Percentiles rank a stretch among this genome's conserved stretches.
Conservation (phyloP, 2,329 filamentous ascomycete genomes). For the Tolypocladium ovalisporum region DNA sequence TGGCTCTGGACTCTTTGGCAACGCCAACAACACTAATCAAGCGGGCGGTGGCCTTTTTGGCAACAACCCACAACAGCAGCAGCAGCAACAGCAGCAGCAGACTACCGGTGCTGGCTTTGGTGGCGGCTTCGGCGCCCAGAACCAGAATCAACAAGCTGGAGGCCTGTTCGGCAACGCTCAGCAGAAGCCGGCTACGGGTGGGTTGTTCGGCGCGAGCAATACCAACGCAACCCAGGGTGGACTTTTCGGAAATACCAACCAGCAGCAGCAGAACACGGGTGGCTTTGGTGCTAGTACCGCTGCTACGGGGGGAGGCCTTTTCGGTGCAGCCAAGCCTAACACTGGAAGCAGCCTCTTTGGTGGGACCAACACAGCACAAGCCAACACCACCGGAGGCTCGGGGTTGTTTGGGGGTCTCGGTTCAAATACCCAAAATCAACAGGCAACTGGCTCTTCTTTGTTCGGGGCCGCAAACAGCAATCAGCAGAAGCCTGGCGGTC, state of each 20-base stretch:
- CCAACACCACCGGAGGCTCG: constrained; percentile 23
- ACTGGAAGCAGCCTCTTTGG: constrained; percentile 30
- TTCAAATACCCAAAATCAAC: constrained; percentile 23
- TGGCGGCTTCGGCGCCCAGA: constrained; percentile 25
- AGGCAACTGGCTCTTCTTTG: constrained; percentile 31
- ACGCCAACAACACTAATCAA: constrained; percentile 16
- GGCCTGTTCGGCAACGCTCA: constrained; percentile 36
- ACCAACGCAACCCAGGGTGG: constrained; percentile 23
- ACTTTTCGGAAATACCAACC: constrained; percentile 31
- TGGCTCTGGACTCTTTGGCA: constrained; percentile 30
- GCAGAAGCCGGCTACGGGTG: constrained; percentile 23
- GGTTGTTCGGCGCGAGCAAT: constrained; percentile 21
- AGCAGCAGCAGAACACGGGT: constrained; percentile 25
- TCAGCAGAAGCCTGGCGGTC: constrained; percentile 30
- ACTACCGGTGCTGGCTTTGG: constrained; percentile 14
- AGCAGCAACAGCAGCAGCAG: constrained; percentile 18
- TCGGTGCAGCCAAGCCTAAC: constrained; percentile 24
- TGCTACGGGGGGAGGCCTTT: constrained; percentile 23
- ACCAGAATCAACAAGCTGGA: constrained; percentile 19
- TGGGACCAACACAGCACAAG: constrained; percentile 19
- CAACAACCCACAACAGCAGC: constrained; percentile 20
- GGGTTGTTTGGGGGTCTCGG: constrained; percentile 33
- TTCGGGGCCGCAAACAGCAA: constrained; percentile 32
- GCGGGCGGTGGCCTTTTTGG: constrained; percentile 36
- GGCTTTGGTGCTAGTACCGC: constrained; percentile 23